Percentiles rank a stretch among this genome's conserved stretches.
Conservation (phyloP, 805 yeast genomes). For the Nakazawaea laoshanensis region DNA sequence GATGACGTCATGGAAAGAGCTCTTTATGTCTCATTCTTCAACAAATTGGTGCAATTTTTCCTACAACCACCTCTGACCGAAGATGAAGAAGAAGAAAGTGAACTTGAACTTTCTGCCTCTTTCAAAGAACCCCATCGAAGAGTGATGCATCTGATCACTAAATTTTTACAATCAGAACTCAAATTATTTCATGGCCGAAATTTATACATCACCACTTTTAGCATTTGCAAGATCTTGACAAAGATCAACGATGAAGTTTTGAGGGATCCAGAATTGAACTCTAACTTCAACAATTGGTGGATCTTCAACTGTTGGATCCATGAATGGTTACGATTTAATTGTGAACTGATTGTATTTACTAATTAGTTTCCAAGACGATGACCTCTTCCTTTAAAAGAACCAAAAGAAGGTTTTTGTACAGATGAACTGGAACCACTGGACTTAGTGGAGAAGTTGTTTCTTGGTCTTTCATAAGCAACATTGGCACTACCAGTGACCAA, state of each 20-base stretch:
- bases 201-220: constrained; percentile 1
- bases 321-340: constrained; percentile 9
- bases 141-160: too few species aligned
- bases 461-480: constrained; percentile 11
- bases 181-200: constrained; percentile 2
- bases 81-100: too few species aligned
- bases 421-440: constrained; percentile 12
- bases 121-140: too few species aligned
- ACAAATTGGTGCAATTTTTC: constrained; percentile 6
- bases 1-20: constrained; percentile 5
- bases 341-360: constrained; percentile 6
- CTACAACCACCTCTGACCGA: too few species aligned
- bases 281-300: constrained; percentile 11
- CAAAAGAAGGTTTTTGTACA: constrained; percentile 12
- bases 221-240: constrained; percentile 5
- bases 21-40: constrained; percentile 2
- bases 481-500: constrained; percentile 17
- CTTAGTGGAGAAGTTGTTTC: constrained; percentile 4
- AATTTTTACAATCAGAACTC: constrained; percentile 4
- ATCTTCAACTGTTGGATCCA: constrained; percentile 9
- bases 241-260: constrained; percentile 9
- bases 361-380: constrained; percentile 23
- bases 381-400: constrained; percentile 28
- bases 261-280: constrained; percentile 1
- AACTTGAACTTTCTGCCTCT: too few species aligned